A percentile compares a stretch with the other conserved stretches of the same genome.
Conservation (phyloP, 331 rosid genomes). For the Phaseolus coccineus region DNA sequence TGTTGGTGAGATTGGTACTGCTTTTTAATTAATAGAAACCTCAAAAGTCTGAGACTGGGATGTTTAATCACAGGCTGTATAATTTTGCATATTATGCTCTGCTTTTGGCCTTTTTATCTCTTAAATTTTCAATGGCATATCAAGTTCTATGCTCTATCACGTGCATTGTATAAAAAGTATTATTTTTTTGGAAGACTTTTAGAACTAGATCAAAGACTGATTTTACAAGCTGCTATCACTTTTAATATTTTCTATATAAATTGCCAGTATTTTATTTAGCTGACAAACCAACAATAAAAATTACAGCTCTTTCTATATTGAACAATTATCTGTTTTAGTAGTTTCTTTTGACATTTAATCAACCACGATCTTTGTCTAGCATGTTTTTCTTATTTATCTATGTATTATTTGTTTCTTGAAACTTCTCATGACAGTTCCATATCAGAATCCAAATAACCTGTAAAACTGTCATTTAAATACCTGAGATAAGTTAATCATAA, state of each 20-base stretch:
- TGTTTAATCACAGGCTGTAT: neutral
- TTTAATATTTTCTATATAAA: constrained; percentile 5
- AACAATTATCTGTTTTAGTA: neutral
- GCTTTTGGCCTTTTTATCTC: constrained; percentile 2
- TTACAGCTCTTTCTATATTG: constrained; percentile 19
- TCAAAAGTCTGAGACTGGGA: neutral
- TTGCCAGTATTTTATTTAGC: neutral
- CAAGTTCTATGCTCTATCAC: constrained; percentile 6
- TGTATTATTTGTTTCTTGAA: constrained; percentile 1
- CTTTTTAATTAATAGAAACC: constrained; percentile 17
- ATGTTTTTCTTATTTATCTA: neutral
- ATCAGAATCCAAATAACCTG: neutral
- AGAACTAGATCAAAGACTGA: neutral
- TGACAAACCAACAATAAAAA: neutral
- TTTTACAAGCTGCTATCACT: neutral
- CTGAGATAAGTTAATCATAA: constrained; percentile 4
- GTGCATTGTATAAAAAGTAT: neutral
- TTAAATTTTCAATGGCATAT: neutral
- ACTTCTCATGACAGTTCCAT: neutral
- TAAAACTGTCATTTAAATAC: neutral
- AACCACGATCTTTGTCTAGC: neutral
- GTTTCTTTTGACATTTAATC: constrained; percentile 13
- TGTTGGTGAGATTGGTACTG: constrained; percentile 14
- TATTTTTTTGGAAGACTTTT: constrained; percentile 17
- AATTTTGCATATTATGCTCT: neutral